Base-by-base conservation (phyloP, 2,329 filamentous ascomycete genomes). In the Ilyonectria robusta region DNA sequence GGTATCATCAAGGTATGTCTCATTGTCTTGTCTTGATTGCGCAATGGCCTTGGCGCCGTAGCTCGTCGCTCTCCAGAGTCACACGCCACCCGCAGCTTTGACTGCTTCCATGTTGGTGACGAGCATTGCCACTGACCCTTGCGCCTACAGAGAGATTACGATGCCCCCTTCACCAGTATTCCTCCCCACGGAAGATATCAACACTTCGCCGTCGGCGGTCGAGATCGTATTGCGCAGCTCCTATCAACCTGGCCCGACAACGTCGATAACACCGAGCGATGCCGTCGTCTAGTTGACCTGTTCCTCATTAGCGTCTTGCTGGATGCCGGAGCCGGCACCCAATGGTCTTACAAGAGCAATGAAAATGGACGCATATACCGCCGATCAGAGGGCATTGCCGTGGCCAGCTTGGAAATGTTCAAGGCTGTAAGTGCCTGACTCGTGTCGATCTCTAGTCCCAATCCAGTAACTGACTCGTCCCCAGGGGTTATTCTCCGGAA, bases 291-390 rank as follows among this genome's bases (percentile, higher is more conserved):
- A 68, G 87, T 95, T 66, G 93, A 95, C 74, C 86, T 95, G 40
- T 95, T 94, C 81, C 83, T 94, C 47, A 78, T 96, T 69, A 95
- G 93, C 56, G 93, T 96, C 8, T 84, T 97, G 56, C 86, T 97
- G 9, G 93, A 97, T 77, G 94, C 96, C 5, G 96, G 96, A 46
- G 94, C 96, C 2, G 96, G 96, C 46, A 95, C 91, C 3, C 88
- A 90, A 72, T 99, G 96, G 96, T 92, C 91, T 73, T 99, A 97
- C 84, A 96, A 93, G 84, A 97, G 94, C 78, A 91, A 91, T 70
- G 94, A 97, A 77, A 97, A 94, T 70, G 94, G 93, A 63, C 92
- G 91, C 69, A 81, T 92, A 46, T 98, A 95, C 81, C 87, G 90
- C 59, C 90, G 96, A 57, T 97, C 94, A 68, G 96, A 98, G 80